These are phyloP conservation scores for Aspergillus glaucus DNA, from an alignment of 2,329 filamentous ascomycete species.

Conservation along the genomic window DNA sequence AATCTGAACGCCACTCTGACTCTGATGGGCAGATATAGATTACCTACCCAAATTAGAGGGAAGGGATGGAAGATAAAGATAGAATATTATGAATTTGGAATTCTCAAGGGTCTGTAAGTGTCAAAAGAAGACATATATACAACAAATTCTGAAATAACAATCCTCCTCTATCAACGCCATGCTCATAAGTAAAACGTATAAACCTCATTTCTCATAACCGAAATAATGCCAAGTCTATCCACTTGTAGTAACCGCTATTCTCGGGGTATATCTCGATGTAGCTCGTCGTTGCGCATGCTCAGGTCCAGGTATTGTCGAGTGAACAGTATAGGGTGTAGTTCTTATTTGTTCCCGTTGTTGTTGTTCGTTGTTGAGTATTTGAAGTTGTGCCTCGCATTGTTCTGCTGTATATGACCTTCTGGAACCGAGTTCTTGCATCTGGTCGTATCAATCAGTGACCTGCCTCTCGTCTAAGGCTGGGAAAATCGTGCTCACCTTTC, in stretches of 20 bases:
- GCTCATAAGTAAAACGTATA: background rate
- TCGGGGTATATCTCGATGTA: conserved; percentile 4
- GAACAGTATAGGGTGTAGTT: conserved; percentile 9
- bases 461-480: background rate
- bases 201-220: background rate
- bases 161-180: background rate
- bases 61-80: background rate
- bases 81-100: background rate
- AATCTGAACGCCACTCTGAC: too few species aligned
- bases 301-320: conserved; percentile 16
- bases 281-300: conserved; percentile 13
- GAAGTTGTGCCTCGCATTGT: conserved; percentile 32
- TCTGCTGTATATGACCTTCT: conserved; percentile 27
- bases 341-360: conserved; percentile 10
- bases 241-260: background rate
- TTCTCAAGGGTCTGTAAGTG: too few species aligned
- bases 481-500: conserved; percentile 24
- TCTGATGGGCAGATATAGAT: too few species aligned
- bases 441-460: background rate
- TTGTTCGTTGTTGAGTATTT: conserved; percentile 20
- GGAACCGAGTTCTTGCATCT: conserved; percentile 31
- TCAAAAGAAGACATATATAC: background rate
- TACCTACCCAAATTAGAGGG: too few species aligned
- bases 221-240: background rate
- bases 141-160: background rate